Conservation (phyloP, 2,329 filamentous ascomycete species). For the Parafenestella ontariensis region DNA sequence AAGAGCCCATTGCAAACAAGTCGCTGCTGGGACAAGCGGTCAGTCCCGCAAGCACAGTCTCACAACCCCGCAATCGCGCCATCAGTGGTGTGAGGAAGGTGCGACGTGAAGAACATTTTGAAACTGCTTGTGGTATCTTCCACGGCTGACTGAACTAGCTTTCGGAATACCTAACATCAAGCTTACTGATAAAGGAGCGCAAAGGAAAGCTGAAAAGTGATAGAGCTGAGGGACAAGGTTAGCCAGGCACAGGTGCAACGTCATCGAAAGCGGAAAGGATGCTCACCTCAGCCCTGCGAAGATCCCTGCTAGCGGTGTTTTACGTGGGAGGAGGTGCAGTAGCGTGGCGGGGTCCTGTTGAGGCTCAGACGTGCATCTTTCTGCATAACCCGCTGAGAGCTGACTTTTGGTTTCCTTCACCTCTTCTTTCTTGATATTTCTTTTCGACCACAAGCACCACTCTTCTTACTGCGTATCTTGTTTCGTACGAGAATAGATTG, state of each 20-base stretch:
- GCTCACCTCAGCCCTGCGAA: slow-evolving; percentile 25
- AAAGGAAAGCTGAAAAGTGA: background rate
- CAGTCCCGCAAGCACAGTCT: slow-evolving; percentile 3
- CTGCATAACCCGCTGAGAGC: slow-evolving; percentile 16
- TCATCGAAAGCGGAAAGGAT: slow-evolving; percentile 25
- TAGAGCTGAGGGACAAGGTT: background rate
- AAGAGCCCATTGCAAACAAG: background rate
- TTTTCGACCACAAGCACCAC: background rate
- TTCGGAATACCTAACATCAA: too few relatives aligned
- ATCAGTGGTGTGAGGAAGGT: background rate
- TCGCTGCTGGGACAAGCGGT: slow-evolving; percentile 7
- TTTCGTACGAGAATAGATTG: background rate
- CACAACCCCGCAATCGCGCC: slow-evolving; percentile 16
- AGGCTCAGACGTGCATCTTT: slow-evolving; percentile 6
- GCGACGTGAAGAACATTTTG: background rate
- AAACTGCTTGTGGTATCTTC: background rate
- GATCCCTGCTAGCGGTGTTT: slow-evolving; percentile 23
- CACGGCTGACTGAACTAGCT: background rate
- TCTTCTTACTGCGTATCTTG: background rate
- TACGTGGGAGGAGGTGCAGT: slow-evolving; percentile 9
- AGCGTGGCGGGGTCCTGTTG: slow-evolving; percentile 14
- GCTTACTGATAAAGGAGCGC: background rate
- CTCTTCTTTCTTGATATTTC: background rate
- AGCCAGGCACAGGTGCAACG: slow-evolving; percentile 29
- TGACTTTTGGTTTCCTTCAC: slow-evolving; percentile 13